phyloP scores from a whole-genome alignment of 352 stramenopile genomes.

The Peronospora farinosa region DNA sequence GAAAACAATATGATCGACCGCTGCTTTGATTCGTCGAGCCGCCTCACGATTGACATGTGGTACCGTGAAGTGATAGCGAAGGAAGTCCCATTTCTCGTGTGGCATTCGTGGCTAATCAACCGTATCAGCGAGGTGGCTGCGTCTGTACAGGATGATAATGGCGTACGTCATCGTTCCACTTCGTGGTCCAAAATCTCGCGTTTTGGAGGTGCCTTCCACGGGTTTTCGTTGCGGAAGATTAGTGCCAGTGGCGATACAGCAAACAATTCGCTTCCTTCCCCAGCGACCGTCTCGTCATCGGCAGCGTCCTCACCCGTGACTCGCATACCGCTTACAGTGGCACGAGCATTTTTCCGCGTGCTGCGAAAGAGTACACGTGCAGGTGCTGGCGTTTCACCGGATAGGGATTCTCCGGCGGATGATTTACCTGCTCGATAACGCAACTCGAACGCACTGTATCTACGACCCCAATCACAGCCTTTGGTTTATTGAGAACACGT shows the following conservation, averaged over 20 bases:
- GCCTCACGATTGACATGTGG: slow-evolving; percentile 79
- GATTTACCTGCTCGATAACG: slow-evolving; percentile 11
- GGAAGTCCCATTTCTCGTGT: slow-evolving; percentile 70
- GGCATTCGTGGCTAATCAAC: slow-evolving; percentile 80
- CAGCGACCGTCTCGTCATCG: slow-evolving; percentile 20
- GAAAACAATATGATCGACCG: slow-evolving; percentile 77
- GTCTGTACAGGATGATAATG: slow-evolving; percentile 37
- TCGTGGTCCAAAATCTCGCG: slow-evolving; percentile 8
- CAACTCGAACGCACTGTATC: background rate
- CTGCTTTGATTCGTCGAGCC: slow-evolving; percentile 75
- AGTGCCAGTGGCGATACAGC: slow-evolving; percentile 8
- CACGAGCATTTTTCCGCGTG: slow-evolving; percentile 61
- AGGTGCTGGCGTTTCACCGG: slow-evolving; percentile 13
- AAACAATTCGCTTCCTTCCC: slow-evolving; percentile 20
- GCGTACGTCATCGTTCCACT: slow-evolving; percentile 3
- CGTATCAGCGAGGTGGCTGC: slow-evolving; percentile 63
- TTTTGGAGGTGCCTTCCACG: slow-evolving; percentile 18
- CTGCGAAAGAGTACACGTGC: slow-evolving; percentile 38
- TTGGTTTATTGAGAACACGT: slow-evolving; percentile 21
- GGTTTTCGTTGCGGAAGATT: slow-evolving; percentile 24
- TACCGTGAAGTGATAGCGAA: slow-evolving; percentile 69
- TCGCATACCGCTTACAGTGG: slow-evolving; percentile 56
- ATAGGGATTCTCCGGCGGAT: slow-evolving; percentile 5
- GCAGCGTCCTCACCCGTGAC: slow-evolving; percentile 22
- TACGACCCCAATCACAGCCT: slow-evolving; percentile 16